A percentile compares a stretch with the other conserved stretches of the same genome.
These are phyloP conservation scores for Penicillium sclerotigenum DNA, from an alignment of 2,329 filamentous ascomycete genomes.

Conservation along the genomic window DNA sequence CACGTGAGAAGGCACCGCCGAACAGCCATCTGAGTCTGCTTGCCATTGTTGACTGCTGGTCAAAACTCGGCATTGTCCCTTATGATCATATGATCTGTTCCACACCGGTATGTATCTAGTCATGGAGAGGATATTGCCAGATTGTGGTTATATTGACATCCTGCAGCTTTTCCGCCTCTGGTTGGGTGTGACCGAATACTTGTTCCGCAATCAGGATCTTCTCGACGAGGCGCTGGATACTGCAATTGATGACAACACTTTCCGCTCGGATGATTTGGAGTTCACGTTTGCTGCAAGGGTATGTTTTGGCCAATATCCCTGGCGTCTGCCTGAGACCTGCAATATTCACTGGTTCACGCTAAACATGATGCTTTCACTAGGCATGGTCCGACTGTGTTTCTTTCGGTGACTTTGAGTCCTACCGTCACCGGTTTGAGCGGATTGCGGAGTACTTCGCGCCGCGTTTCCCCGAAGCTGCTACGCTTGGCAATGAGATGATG, in stretches of 20 bases:
- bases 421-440: conserved; percentile 83
- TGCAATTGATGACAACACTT: conserved; percentile 83
- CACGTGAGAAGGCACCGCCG: conserved; percentile 62
- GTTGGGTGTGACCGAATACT: conserved; percentile 93
- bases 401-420: conserved; percentile 88
- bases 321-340: background rate
- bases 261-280: conserved; percentile 92
- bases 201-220: conserved; percentile 78
- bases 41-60: conserved; percentile 99
- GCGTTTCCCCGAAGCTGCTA: conserved; percentile 79
- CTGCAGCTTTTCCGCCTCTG: conserved; percentile 81
- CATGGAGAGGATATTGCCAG: background rate
- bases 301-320: conserved; percentile 24
- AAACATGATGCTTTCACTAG: conserved; percentile 29
- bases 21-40: conserved; percentile 94
- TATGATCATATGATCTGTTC: conserved; percentile 99
- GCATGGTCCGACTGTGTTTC: conserved; percentile 94
- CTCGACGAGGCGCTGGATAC: conserved; percentile 82
- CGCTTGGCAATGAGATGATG: conserved; percentile 94
- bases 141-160: conserved; percentile 1
- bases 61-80: conserved; percentile 83
- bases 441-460: conserved; percentile 92
- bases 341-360: background rate
- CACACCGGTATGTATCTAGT: conserved; percentile 64
- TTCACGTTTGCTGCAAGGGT: conserved; percentile 92